Evolutionary conservation across 768 basidiomycete genomes (phyloP).

Genomic region (Cystofilobasidium capitatum): DNA sequence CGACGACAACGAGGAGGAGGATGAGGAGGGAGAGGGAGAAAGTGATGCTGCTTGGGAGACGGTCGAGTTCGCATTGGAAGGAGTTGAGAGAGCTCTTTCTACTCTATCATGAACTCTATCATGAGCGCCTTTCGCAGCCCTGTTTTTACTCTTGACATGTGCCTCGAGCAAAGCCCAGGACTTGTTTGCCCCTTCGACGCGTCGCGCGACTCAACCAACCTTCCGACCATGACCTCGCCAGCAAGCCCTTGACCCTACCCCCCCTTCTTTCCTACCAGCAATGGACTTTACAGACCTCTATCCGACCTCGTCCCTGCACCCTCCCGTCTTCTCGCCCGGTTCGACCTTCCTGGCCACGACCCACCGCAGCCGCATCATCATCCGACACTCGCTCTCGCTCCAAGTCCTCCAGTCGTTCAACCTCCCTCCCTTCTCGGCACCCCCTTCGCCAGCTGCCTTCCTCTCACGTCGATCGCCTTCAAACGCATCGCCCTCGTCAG

Average conservation of each 20-base stretch:
- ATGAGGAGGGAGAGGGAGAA: background rate
- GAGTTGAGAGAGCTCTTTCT: background rate
- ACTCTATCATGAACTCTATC: background rate
- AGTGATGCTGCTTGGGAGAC: background rate
- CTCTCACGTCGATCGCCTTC: background rate
- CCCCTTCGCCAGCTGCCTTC: background rate
- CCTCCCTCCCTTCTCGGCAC: constrained; percentile 5
- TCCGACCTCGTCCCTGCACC: background rate
- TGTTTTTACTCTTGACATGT: background rate
- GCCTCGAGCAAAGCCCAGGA: too few relatives aligned
- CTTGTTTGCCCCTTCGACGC: too few relatives aligned
- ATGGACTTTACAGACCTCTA: constrained; percentile 25
- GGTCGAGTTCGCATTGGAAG: background rate
- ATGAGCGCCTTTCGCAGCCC: background rate
- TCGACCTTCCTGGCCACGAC: constrained; percentile 77
- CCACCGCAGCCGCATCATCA: constrained; percentile 64
- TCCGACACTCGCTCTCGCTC: constrained; percentile 74
- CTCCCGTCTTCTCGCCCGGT: constrained; percentile 52
- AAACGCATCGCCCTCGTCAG: background rate
- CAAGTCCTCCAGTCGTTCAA: constrained; percentile 62
- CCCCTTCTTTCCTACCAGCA: background rate
- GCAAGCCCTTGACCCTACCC: background rate
- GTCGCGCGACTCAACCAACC: too few relatives aligned
- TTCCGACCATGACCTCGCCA: background rate
- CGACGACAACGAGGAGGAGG: background rate